phyloP scores from a whole-genome alignment of 495 filamentous ascomycete genomes.

The Margaritispora aquatica region DNA sequence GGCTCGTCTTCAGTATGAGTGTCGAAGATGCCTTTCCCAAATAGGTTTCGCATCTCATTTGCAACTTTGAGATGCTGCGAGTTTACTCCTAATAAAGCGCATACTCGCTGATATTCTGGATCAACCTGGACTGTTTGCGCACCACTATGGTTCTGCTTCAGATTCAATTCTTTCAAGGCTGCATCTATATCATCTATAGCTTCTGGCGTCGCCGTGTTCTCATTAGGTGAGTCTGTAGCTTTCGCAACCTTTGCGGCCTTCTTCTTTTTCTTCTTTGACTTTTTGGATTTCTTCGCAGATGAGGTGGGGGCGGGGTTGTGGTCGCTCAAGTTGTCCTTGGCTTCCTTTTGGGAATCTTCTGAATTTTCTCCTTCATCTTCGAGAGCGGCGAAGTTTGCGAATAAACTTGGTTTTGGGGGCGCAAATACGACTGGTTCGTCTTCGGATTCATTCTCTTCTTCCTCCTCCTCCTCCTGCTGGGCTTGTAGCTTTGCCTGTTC shows the following conservation, averaged over 20 bases:
- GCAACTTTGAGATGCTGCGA: slow-evolving; percentile 73
- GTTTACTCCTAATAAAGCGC: slow-evolving; percentile 66
- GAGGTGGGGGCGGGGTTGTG: slow-evolving; percentile 12
- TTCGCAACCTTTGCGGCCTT: too few relatives aligned
- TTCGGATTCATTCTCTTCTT: slow-evolving; percentile 32
- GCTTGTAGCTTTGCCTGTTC: slow-evolving; percentile 15
- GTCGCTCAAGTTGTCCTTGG: slow-evolving; percentile 33
- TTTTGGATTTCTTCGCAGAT: slow-evolving; percentile 33
- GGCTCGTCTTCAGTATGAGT: slow-evolving; percentile 42
- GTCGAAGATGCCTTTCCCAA: slow-evolving; percentile 72
- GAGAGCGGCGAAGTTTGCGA: slow-evolving; percentile 45
- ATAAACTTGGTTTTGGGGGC: slow-evolving; percentile 34
- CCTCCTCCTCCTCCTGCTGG: slow-evolving; percentile 33
- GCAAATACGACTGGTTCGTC: slow-evolving; percentile 30
- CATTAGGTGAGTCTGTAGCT: slow-evolving; percentile 24
- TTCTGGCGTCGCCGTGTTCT: slow-evolving; percentile 33
- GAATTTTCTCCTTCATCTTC: slow-evolving; percentile 32
- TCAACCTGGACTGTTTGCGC: slow-evolving; percentile 12
- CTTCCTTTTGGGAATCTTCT: slow-evolving; percentile 40
- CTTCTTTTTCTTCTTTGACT: slow-evolving; percentile 58
- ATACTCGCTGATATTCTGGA: slow-evolving; percentile 34
- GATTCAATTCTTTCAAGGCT: slow-evolving; percentile 60
- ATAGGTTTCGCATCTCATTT: slow-evolving; percentile 92
- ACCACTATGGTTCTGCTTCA: slow-evolving; percentile 17
- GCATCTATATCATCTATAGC: slow-evolving; percentile 75